Conservation (phyloP, 176 grass and related monocot genomes). For the Guadua angustifolia region DNA sequence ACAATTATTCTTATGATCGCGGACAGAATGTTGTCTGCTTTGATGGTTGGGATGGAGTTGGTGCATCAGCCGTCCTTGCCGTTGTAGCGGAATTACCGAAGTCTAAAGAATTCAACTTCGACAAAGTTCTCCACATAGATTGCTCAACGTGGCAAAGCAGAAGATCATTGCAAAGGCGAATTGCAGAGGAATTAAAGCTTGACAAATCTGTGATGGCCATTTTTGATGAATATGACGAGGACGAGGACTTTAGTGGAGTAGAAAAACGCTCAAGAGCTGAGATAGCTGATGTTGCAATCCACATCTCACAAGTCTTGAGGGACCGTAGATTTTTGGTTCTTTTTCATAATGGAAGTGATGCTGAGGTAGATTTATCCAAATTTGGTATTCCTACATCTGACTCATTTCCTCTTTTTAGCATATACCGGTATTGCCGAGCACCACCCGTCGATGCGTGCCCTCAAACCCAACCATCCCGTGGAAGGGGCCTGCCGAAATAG, state of each 20-base stretch:
- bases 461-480: no score
- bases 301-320: background rate
- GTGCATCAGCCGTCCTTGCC: background rate
- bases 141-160: constrained; percentile 19
- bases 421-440: no score
- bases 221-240: background rate
- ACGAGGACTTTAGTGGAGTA: background rate
- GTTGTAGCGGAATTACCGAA: background rate
- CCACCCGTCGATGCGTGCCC: no score
- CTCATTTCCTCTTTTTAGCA: no score
- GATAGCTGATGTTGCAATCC: background rate
- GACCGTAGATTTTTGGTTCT: background rate
- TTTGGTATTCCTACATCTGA: background rate
- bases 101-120: background rate
- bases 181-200: background rate
- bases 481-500: no score
- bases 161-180: constrained; percentile 12
- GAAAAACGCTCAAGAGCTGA: constrained; percentile 2
- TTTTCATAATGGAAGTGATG: background rate
- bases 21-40: background rate
- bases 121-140: constrained; percentile 4
- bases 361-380: background rate
- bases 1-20: background rate
- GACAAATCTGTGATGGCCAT: background rate
- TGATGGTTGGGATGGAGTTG: constrained; percentile 4